Evolutionary conservation across 768 basidiomycete species (phyloP).

Genomic region (Leccinum olivaceopallidum): DNA sequence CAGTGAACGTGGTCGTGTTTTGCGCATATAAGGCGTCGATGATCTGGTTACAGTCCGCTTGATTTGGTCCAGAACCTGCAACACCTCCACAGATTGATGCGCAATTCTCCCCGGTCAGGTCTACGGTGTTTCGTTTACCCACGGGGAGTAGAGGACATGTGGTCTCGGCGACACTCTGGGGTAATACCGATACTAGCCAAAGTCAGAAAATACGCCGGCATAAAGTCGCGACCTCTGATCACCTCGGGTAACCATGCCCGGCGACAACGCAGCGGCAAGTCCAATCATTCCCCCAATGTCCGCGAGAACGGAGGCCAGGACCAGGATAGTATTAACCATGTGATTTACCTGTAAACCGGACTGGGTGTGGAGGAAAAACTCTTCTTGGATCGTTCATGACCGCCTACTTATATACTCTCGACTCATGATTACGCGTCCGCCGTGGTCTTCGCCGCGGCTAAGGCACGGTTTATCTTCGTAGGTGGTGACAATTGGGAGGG

Average conservation of each 20-base stretch:
- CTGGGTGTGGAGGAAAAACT: not conserved
- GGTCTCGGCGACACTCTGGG: not conserved
- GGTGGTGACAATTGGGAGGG: not conserved
- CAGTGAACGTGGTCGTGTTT: not conserved
- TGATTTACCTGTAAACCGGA: not conserved
- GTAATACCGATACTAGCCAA: not conserved
- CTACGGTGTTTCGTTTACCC: not conserved
- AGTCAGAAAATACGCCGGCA: not conserved
- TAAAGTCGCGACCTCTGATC: not conserved
- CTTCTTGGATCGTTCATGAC: not conserved
- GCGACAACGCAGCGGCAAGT: not conserved
- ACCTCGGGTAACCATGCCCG: not conserved
- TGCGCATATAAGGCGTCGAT: constrained; percentile 1
- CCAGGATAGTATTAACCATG: constrained; percentile 2
- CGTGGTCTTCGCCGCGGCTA: not conserved
- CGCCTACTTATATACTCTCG: not conserved
- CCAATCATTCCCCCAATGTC: not conserved
- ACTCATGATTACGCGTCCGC: not conserved
- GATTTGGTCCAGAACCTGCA: constrained; percentile 7
- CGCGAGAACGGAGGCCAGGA: not conserved
- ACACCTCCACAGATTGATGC: constrained; percentile 1
- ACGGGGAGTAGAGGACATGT: not conserved
- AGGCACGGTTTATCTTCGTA: not conserved
- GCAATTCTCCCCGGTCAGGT: constrained; percentile 4
- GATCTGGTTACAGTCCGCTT: constrained; percentile 7